Base-by-base conservation (phyloP, 2,329 filamentous ascomycete species). In the Corynespora cassiicola region DNA sequence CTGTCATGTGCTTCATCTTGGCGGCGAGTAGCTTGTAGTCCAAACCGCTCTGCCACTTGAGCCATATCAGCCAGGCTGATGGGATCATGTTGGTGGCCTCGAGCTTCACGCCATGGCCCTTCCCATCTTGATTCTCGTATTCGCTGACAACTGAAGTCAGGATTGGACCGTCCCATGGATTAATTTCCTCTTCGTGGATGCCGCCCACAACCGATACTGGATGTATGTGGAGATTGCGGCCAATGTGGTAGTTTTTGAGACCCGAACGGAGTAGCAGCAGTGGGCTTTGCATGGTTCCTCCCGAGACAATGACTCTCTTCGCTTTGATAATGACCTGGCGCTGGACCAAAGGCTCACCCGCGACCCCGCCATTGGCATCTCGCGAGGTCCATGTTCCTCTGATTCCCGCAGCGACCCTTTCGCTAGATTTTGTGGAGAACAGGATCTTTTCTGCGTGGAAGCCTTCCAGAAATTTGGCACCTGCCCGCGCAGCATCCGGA, bases 381-480 rank as follows among this genome's bases (percentile, higher is more conserved):
- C 88, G 79, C 1, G 86, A 86, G 3, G 78, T 82, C 91, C 90
- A 96, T 6, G 74, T 75, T 2, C 90, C 91, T 40, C 81, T 71
- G 1, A 96, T 77, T 0, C 91, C 91, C 1, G 77, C 78, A 0
- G 88, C 88, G 4, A 76, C 77, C 50, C 77, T 76, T 23, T 75
- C 71, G 1, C 72, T 80, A 6, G 70, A 72, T 5, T 59, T 63
- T 3, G 78, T 73, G 15, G 84, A 80, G 62, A 95, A 95, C 0
- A 87, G 50, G 11, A 96, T 75, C 43, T 79, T 78, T 9, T 88
- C 80, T 0, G 84, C 87, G 14, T 83, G 69, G 56, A 94, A 89
- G 0, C 90, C 90, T 72, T 96, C 90, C 40, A 95, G 80, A 61
- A 96, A 96, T 48, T 79, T 75, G 1, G 90, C 88, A 0, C 90